phyloP scores from a whole-genome alignment of 2,329 filamentous ascomycete genomes.

The Aureobasidium uvarum region DNA sequence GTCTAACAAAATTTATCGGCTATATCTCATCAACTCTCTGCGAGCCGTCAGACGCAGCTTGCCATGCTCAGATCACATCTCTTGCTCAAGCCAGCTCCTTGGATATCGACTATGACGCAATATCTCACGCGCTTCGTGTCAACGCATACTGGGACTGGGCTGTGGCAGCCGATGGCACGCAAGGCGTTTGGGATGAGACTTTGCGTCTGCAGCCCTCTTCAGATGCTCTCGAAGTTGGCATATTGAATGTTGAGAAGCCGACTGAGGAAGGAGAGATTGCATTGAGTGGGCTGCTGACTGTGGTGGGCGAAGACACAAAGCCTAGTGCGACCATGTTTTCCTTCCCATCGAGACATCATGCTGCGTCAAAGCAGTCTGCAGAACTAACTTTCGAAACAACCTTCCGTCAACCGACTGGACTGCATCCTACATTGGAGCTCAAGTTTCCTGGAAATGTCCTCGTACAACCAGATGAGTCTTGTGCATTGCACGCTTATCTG shows the following conservation, averaged over 20 bases:
- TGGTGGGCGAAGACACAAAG: constrained; percentile 70
- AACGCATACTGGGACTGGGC: constrained; percentile 59
- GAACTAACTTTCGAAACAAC: constrained; percentile 53
- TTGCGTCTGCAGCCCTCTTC: constrained; percentile 29
- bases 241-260: constrained; percentile 66
- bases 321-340: constrained; percentile 76
- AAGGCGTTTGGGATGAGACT: constrained; percentile 49
- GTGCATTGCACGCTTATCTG: constrained; percentile 74
- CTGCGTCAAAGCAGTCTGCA: constrained; percentile 45
- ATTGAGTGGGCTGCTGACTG: constrained; percentile 73
- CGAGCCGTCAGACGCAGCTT: constrained; percentile 38
- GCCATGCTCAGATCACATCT: constrained; percentile 49
- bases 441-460: constrained; percentile 57
- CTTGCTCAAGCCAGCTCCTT: constrained; percentile 60
- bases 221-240: constrained; percentile 73
- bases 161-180: constrained; percentile 33
- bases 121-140: constrained; percentile 63
- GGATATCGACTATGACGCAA: constrained; percentile 74
- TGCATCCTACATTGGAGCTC: constrained; percentile 78
- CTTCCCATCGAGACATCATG: constrained; percentile 76
- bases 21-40: constrained; percentile 17
- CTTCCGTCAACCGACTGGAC: constrained; percentile 70
- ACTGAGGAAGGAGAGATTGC: constrained; percentile 71
- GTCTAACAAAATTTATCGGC: constrained; percentile 8
- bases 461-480: constrained; percentile 52